Base-by-base conservation (phyloP, 306 rosid species). In the Potentilla sterilis region DNA sequence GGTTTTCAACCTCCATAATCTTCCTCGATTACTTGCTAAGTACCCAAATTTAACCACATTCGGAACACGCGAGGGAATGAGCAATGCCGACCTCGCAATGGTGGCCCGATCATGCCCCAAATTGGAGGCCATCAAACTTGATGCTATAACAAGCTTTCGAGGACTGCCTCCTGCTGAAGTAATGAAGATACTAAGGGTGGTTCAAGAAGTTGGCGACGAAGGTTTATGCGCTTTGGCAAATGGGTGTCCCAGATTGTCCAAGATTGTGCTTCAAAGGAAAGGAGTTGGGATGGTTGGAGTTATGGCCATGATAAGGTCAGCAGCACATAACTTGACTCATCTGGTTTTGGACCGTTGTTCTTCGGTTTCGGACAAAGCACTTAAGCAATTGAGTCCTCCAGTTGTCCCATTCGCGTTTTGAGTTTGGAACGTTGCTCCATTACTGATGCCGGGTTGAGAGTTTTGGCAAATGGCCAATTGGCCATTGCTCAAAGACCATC, bases 71-170 rank as follows among this genome's bases (percentile, higher is more conserved):
- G 37, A 5, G 11, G 5, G 10, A 0, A 46, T 81, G 54, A 44
- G 63, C 35, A 24, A 76, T 28, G 52, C 67, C 16, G 69, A 81
- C 78, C 66, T 77, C 16, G 16, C 58, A 55, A 2, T 72, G 19
- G 12, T 81, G 22, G 77, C 78, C 44, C 64, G 58, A 72, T 44
- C 24, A 22, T 81, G 84, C n/a, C 84, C 84, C 46, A 72, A 57
- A 46, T 46, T 72, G 22, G 75, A 81, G 81, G 58, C 38, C 32
- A 9, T 81, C 47, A 66, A 43, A 40, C 81, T 81, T 61, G 32
- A 7, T 1, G 44, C 44, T 1, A 41, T 41, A 5, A 6, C 4
- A n/a, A 1, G 28, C 28, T 28, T 28, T n/a, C 5, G 2, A 6
- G 9, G 54, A 49, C 46, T 42, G 46, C 28, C 28, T 28, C 28